phyloP scores from a whole-genome alignment of 2,329 filamentous ascomycete genomes.

The Diplocarpon rosae region DNA sequence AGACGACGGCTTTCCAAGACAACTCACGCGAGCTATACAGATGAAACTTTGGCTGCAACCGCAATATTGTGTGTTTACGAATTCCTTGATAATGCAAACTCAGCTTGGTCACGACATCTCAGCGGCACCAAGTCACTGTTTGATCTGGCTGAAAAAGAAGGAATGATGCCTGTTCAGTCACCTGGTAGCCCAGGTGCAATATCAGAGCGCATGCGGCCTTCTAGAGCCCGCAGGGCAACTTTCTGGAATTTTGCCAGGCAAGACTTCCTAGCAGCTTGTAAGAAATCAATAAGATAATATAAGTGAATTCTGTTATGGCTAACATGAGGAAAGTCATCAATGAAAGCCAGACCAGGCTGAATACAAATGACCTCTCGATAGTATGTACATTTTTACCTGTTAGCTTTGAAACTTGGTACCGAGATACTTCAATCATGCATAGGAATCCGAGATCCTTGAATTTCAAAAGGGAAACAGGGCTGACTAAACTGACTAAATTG shows the following conservation, averaged over 20 bases:
- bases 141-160: slow-evolving; percentile 40
- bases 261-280: slow-evolving; percentile 52
- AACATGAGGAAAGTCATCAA: slow-evolving; percentile 38
- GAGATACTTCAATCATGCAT: no score
- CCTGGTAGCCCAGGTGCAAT: slow-evolving; percentile 28
- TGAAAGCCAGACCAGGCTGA: slow-evolving; percentile 46
- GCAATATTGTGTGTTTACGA: slow-evolving; percentile 59
- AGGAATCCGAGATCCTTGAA: no score
- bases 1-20: slow-evolving; percentile 34
- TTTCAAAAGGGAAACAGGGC: no score
- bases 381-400: no score
- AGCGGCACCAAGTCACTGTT: slow-evolving; percentile 54
- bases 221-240: slow-evolving; percentile 44
- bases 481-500: no score
- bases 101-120: slow-evolving; percentile 53
- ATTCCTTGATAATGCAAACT: slow-evolving; percentile 52
- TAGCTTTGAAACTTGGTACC: no score
- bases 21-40: slow-evolving; percentile 34
- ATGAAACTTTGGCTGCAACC: slow-evolving; percentile 53
- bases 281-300: slow-evolving; percentile 18
- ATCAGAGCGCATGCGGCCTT: slow-evolving; percentile 30
- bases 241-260: slow-evolving; percentile 60
- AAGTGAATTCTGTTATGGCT: background rate
- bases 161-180: slow-evolving; percentile 33
- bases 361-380: slow-evolving; percentile 48